Evolutionary conservation across 495 filamentous ascomycete genomes (phyloP).

Genomic region (Copromyces sp.): DNA sequence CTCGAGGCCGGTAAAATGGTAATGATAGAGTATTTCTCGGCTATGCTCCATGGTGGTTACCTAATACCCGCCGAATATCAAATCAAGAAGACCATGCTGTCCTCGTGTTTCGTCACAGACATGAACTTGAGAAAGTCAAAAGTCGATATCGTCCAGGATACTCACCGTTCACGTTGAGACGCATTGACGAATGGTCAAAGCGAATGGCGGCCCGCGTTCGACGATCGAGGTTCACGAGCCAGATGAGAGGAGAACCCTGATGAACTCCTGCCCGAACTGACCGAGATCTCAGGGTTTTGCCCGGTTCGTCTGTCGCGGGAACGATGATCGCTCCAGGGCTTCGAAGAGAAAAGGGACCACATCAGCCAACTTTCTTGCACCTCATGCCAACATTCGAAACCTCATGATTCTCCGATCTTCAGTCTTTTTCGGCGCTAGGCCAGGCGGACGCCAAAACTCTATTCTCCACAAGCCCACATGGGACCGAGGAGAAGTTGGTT

Average conservation of each 20-base stretch:
- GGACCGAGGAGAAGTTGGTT: neutral
- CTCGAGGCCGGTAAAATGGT: neutral
- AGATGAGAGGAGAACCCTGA: neutral
- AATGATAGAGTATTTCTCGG: neutral
- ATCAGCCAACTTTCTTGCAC: neutral
- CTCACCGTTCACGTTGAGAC: neutral
- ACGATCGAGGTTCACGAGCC: neutral
- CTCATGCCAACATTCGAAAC: neutral
- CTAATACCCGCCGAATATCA: neutral
- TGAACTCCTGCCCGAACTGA: neutral
- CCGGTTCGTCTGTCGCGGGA: neutral
- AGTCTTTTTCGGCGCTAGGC: neutral
- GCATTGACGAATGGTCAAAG: neutral
- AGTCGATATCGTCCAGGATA: neutral
- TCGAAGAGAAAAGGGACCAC: neutral
- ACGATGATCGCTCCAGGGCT: neutral
- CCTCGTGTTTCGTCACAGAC: neutral
- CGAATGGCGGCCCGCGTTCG: neutral
- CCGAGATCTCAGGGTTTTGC: neutral
- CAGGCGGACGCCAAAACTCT: neutral
- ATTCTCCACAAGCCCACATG: neutral
- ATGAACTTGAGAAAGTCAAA: neutral
- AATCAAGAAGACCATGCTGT: neutral
- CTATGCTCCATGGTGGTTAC: neutral
- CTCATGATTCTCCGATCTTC: neutral